phyloP scores from a whole-genome alignment of 495 filamentous ascomycete species.

The Hyaloscypha bicolor region DNA sequence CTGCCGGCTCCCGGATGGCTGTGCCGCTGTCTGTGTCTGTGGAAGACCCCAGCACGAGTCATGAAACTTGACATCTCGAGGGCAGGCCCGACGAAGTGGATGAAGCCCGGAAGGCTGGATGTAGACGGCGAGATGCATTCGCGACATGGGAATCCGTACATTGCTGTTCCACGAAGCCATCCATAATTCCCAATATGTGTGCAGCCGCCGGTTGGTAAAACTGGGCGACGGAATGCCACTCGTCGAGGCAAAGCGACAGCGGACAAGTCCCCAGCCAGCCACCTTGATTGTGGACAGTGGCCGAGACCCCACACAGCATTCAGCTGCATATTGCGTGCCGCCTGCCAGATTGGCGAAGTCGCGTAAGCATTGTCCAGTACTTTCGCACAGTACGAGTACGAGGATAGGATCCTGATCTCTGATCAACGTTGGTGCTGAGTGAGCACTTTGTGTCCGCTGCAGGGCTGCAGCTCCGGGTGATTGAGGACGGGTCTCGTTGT shows the following conservation, averaged over 20 bases:
- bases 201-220: background rate
- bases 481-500: no score
- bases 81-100: background rate
- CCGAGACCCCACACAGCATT: background rate
- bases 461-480: no score
- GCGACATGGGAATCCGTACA: background rate
- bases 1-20: background rate
- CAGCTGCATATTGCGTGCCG: background rate
- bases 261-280: background rate
- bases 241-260: background rate
- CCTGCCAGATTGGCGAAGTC: slow-evolving; percentile 6
- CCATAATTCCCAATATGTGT: background rate
- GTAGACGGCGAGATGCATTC: slow-evolving; percentile 2
- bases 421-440: no score
- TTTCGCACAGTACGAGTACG: background rate
- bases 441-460: no score
- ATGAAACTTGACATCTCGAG: slow-evolving; percentile 7
- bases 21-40: slow-evolving; percentile 4
- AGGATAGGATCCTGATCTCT: no score
- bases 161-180: background rate
- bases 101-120: background rate
- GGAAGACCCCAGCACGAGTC: background rate
- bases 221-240: background rate
- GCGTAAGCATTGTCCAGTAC: background rate
- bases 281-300: background rate